Base-by-base conservation (phyloP, 306 rosid species). In the Vachellia pachyceras region DNA sequence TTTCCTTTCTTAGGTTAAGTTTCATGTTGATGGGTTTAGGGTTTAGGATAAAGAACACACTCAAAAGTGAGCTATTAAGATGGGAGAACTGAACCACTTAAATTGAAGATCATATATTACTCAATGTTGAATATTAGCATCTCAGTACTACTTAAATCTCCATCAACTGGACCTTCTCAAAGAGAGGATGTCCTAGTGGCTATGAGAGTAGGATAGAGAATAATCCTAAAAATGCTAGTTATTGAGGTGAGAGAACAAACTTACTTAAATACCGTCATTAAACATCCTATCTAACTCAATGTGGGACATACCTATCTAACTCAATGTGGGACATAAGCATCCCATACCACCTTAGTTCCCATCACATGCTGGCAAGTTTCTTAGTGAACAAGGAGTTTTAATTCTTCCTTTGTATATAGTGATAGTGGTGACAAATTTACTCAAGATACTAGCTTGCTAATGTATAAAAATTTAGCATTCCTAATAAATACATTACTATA, bases 351-450 rank as follows among this genome's bases (percentile, higher is more conserved):
- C 63, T 7, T n/a, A 55, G 29, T 20, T 55, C n/a, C 13, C 5
- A 3, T 55, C 29, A 3, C 29, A 25, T 39, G 35, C 37, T n/a
- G 10, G 10, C 4, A 42, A 36, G 20, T 60, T 64, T 69, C 44
- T 29, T 45, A 29, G 67, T 83, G 23, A 76, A 36, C 5, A 44
- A 52, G 57, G 49, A 71, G 6, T 9, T 69, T 69, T n/a, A 29
- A 65, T 14, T 67, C 8, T 23, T 61, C 70, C n/a, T 84, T 55
- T 70, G 29, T 36, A 11, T 79, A 55, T 80, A 33, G 75, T 63
- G 44, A 5, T 75, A 36, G 55, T 52, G 18, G 83, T 49, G 61
- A 44, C 46, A n/a, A 75, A 33, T 42, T 57, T 67, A 15, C 7
- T 14, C 40, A 36, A 68, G 80, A 18, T 33, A 66, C 20, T 13